Conservation (phyloP, 2,329 filamentous ascomycete genomes). For the Plectosphaerella plurivora region DNA sequence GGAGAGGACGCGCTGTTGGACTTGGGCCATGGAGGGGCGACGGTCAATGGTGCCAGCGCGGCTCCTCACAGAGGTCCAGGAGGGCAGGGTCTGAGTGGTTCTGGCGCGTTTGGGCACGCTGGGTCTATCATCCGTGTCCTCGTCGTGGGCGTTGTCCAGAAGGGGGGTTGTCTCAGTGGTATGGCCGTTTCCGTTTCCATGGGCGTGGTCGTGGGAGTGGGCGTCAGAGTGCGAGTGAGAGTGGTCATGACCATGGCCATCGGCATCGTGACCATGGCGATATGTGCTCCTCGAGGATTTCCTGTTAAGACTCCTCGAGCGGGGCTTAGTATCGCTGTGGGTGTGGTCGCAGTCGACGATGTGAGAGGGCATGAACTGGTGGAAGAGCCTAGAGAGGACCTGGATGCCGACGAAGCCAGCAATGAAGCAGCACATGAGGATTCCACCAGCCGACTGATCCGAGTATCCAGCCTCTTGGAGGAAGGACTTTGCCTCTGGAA, state of each 20-base stretch:
- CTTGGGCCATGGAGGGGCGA: constrained; percentile 48
- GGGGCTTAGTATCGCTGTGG: constrained; percentile 51
- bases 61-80: constrained; percentile 10
- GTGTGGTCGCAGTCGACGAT: constrained; percentile 77
- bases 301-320: constrained; percentile 11
- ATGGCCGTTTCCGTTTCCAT: constrained; percentile 18
- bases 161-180: constrained; percentile 45
- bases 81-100: constrained; percentile 4
- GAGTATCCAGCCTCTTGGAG: constrained; percentile 65
- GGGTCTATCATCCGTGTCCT: constrained; percentile 18
- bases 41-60: constrained; percentile 29
- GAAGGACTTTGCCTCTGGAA: constrained; percentile 79
- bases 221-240: constrained; percentile 1
- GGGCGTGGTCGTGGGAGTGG: constrained; percentile 22
- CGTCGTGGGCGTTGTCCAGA: constrained; percentile 22
- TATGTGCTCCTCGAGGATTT: constrained; percentile 12
- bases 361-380: constrained; percentile 71
- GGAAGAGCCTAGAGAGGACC: constrained; percentile 65
- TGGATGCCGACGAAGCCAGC: constrained; percentile 73
- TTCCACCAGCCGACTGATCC: constrained; percentile 61
- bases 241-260: constrained; percentile 2
- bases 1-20: constrained; percentile 55
- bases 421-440: constrained; percentile 66
- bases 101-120: constrained; percentile 19
- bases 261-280: background rate